Evolutionary conservation across 140 eudicot species (phyloP), one percentile per base, ranked within the genome.

Genomic region (Cichorium intybus): DNA sequence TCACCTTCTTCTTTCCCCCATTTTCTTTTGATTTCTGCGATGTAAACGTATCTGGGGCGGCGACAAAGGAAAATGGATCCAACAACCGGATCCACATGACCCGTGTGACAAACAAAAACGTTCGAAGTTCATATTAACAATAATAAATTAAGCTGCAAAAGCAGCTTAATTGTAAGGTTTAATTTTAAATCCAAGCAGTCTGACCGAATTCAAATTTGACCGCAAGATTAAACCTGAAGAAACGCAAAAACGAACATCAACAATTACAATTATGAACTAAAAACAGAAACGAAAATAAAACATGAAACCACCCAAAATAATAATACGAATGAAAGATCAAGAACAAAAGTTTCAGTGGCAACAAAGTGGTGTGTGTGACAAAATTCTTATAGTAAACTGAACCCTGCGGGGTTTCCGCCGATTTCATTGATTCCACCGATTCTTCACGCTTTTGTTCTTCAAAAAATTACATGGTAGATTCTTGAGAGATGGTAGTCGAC

Each of bases 101-200:
- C n/a, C n/a, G n/a, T n/a, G n/a, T n/a, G n/a, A n/a, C n/a, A n/a
- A n/a, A n/a, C n/a, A n/a, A n/a, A n/a, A n/a, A n/a, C n/a, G n/a
- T 56, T 76, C 74, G 15, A 57, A 69, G 49, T 66, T 62, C 76
- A 64, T 75, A 53, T 60, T 71, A 52, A 33, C 41, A 55, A 31
- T 5, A 11, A 37, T 52, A 37, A 49, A 43, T 46, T 11, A 45
- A 52, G 53, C 69, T 39, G 61, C 69, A 37, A 54, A 5, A 64
- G 52, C 73, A 62, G 45, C 68, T 71, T 58, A 24, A 63, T 59
- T 66, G 33, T 22, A 6, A 28, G 21, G 17, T 31, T 41, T n/a
- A 49, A n/a, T n/a, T n/a, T n/a, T n/a, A 29, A 9, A 14, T n/a
- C 50, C 53, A 56, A 11, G 15, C 68, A n/a, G n/a, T 53, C 41